phyloP scores from a whole-genome alignment of 768 basidiomycete species.

The Lactifluus volemus region DNA sequence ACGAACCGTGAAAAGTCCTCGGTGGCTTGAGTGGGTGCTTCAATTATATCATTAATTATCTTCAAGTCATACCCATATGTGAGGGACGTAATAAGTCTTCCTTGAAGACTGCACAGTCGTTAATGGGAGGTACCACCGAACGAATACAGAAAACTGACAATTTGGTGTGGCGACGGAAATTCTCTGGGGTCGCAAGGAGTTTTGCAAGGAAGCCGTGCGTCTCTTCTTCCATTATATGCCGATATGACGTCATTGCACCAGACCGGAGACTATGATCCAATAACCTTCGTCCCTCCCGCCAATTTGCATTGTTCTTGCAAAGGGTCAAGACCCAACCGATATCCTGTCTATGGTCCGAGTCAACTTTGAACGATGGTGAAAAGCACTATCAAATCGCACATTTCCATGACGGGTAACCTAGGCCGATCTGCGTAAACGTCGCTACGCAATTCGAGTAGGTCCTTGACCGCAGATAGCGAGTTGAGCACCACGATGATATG shows the following conservation, averaged over 20 bases:
- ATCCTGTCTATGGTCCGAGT: background rate
- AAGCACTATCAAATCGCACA: background rate
- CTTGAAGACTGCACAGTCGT: background rate
- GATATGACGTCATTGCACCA: background rate
- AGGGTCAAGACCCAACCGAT: background rate
- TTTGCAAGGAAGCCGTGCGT: background rate
- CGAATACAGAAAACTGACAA: background rate
- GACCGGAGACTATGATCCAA: conserved; percentile 5
- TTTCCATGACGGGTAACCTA: background rate
- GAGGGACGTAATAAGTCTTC: conserved; percentile 1
- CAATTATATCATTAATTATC: background rate
- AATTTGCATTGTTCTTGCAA: background rate
- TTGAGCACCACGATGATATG: conserved; percentile 43
- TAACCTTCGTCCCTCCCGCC: background rate
- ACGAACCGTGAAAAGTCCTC: background rate
- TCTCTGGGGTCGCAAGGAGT: background rate
- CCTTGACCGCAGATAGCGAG: conserved; percentile 35
- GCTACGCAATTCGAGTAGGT: conserved; percentile 46
- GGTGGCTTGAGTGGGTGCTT: background rate
- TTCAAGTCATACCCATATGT: conserved; percentile 6
- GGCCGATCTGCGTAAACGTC: conserved; percentile 17
- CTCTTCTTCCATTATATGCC: background rate
- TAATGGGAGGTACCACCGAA: background rate
- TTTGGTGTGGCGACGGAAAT: background rate
- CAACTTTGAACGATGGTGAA: background rate